Evolutionary conservation across 1,139 yeast species (phyloP).

Genomic region (Komagataea norvegica): DNA sequence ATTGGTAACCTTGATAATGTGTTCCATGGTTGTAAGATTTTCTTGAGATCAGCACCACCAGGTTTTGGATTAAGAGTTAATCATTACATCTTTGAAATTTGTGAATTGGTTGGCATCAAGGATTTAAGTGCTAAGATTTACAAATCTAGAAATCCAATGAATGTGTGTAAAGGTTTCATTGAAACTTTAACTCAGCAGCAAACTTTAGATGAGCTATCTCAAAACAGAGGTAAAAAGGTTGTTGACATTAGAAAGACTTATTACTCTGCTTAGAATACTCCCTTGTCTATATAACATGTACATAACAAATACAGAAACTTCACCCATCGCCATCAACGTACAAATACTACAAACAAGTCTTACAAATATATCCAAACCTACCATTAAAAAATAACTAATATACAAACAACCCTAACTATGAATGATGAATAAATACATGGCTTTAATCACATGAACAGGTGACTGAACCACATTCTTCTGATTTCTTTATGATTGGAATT

Average conservation of each 20-base stretch:
- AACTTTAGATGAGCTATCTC: slow-evolving; percentile 82
- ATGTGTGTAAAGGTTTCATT: slow-evolving; percentile 84
- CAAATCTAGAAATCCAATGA: slow-evolving; percentile 91
- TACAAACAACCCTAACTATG: slow-evolving; percentile 1
- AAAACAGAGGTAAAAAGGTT: slow-evolving; percentile 90
- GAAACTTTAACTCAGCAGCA: slow-evolving; percentile 80
- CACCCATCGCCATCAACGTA: too few relatives aligned
- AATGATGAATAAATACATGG: not conserved
- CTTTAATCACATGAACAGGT: slow-evolving; percentile 24
- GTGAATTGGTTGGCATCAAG: slow-evolving; percentile 92
- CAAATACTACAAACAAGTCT: too few relatives aligned
- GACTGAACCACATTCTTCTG: slow-evolving; percentile 24
- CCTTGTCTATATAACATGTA: slow-evolving; percentile 3
- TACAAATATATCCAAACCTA: too few relatives aligned
- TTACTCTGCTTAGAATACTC: slow-evolving; percentile 43
- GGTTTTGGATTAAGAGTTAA: slow-evolving; percentile 95
- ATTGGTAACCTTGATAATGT: slow-evolving; percentile 80
- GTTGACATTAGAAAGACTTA: slow-evolving; percentile 90
- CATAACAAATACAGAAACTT: too few relatives aligned
- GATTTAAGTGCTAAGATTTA: slow-evolving; percentile 90
- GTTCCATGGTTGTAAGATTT: slow-evolving; percentile 81
- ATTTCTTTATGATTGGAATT: slow-evolving; percentile 15
- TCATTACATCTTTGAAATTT: slow-evolving; percentile 84
- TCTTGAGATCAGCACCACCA: slow-evolving; percentile 82
- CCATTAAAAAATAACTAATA: not conserved